These are phyloP conservation scores for Guyanaporus albipodus DNA, from an alignment of 768 basidiomycete species.

Conservation along the genomic window DNA sequence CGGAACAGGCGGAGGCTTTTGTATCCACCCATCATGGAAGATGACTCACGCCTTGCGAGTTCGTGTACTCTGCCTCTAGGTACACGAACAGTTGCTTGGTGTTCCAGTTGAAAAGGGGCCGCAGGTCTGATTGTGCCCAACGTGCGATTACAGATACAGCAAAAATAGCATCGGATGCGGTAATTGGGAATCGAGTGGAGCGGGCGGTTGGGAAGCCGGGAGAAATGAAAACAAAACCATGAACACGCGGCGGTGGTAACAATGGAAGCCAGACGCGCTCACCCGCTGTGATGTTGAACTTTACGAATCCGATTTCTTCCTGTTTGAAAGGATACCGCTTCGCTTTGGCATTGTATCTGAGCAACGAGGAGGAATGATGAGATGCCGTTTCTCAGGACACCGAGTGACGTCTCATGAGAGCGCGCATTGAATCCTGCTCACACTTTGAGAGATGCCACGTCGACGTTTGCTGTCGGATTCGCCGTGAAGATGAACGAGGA, in stretches of 20 bases:
- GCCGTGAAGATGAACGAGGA: constrained; percentile 66
- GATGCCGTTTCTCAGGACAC: constrained; percentile 8
- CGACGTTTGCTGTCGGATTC: constrained; percentile 52
- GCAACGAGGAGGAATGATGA: constrained; percentile 9
- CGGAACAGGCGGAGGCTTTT: too few relatives aligned
- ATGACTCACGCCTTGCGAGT: constrained; percentile 61
- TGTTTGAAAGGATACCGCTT: constrained; percentile 55
- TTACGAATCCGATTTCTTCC: constrained; percentile 75
- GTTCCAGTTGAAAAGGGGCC: constrained; percentile 89
- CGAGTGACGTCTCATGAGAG: constrained; percentile 9
- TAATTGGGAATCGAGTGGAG: constrained; percentile 15
- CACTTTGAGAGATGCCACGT: constrained; percentile 73
- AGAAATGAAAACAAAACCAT: constrained; percentile 27
- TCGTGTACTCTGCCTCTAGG: constrained; percentile 79
- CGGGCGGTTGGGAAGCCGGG: constrained; percentile 7
- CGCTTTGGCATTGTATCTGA: constrained; percentile 45
- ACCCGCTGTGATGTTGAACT: constrained; percentile 83
- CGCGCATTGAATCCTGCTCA: constrained; percentile 38
- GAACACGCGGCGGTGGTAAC: constrained; percentile 19
- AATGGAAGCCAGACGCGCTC: constrained; percentile 36
- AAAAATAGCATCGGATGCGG: constrained; percentile 7
- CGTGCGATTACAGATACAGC: background rate
- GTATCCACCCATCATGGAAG: background rate
- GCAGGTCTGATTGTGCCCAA: constrained; percentile 51
- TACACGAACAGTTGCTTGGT: constrained; percentile 94